A percentile compares a stretch with the other conserved stretches of the same genome.
These are phyloP conservation scores for Picea glauca DNA, from an alignment of 75 land plant species.

Conservation along the genomic window DNA sequence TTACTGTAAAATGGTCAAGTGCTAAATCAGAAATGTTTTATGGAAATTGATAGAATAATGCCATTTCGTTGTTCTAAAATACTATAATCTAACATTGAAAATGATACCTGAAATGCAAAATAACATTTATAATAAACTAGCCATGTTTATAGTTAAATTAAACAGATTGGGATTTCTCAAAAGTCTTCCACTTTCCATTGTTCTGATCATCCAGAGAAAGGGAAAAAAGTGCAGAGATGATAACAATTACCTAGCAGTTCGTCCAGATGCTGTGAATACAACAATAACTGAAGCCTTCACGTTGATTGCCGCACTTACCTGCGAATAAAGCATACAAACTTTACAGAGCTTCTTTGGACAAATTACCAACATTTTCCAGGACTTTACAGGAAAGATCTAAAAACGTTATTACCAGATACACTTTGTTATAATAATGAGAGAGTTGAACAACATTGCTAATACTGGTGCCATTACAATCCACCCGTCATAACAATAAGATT, in stretches of 20 bases:
- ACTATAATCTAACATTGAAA: neutral
- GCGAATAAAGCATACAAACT: neutral
- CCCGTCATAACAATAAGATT: too few relatives aligned
- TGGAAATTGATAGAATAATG: neutral
- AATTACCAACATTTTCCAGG: too few relatives aligned
- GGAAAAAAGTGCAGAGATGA: neutral
- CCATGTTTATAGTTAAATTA: neutral
- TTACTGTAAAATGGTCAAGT: too few relatives aligned
- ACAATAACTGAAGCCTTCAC: slow-evolving; percentile 39
- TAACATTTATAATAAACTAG: neutral
- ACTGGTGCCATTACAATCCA: too few relatives aligned
- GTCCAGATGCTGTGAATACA: slow-evolving; percentile 34
- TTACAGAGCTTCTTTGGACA: too few relatives aligned
- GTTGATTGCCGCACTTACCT: slow-evolving; percentile 50
- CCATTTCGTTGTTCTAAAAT: neutral
- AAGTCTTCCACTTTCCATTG: neutral
- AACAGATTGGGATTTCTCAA: neutral
- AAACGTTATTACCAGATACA: too few relatives aligned
- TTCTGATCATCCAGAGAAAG: neutral
- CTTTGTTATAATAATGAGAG: too few relatives aligned
- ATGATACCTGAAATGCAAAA: too few relatives aligned
- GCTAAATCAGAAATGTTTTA: too few relatives aligned
- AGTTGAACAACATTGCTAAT: too few relatives aligned
- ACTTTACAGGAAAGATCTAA: too few relatives aligned
- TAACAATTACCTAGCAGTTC: slow-evolving; percentile 24